Percentiles rank a stretch among this genome's conserved stretches.
Conservation (phyloP, 257 asterid genomes). For the Forsythia suspensa region DNA sequence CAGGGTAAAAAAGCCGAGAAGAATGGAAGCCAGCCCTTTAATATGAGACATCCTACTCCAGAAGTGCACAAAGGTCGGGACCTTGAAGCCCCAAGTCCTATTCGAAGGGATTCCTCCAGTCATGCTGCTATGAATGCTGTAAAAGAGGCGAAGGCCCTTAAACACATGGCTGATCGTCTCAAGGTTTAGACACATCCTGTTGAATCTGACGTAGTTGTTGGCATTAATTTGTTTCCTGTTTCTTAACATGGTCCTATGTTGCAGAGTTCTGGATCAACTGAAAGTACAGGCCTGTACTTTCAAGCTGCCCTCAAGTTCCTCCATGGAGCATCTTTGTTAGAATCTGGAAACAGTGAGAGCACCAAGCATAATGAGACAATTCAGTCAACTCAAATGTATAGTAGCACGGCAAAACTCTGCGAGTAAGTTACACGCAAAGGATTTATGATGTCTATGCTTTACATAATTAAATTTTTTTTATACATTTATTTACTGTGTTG, state of each 20-base stretch:
- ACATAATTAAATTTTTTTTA: constrained; percentile 6
- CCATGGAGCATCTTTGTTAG: constrained; percentile 90
- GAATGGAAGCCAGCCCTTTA: constrained; percentile 45
- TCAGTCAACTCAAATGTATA: constrained; percentile 78
- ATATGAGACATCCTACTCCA: constrained; percentile 57
- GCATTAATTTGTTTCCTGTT: constrained; percentile 18
- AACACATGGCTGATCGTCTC: constrained; percentile 91
- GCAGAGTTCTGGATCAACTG: constrained; percentile 85
- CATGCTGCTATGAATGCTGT: constrained; percentile 81
- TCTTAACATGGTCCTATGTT: constrained; percentile 23
- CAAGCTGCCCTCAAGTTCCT: constrained; percentile 96
- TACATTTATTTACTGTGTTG: neutral
- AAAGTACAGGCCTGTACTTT: constrained; percentile 74
- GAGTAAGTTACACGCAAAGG: constrained; percentile 60
- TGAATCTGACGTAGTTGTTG: neutral
- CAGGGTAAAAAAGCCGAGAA: constrained; percentile 63
- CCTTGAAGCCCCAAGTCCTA: constrained; percentile 74
- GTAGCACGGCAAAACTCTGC: constrained; percentile 97
- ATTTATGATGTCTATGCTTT: constrained; percentile 7
- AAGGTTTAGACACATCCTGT: constrained; percentile 58
- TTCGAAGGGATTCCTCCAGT: constrained; percentile 76
- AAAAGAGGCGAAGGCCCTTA: constrained; percentile 95
- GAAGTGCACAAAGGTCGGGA: constrained; percentile 59
- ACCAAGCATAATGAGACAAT: constrained; percentile 67
- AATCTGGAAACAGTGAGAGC: constrained; percentile 71